Evolutionary conservation across 805 yeast genomes (phyloP).

Genomic region (Teunomyces funiuensis): DNA sequence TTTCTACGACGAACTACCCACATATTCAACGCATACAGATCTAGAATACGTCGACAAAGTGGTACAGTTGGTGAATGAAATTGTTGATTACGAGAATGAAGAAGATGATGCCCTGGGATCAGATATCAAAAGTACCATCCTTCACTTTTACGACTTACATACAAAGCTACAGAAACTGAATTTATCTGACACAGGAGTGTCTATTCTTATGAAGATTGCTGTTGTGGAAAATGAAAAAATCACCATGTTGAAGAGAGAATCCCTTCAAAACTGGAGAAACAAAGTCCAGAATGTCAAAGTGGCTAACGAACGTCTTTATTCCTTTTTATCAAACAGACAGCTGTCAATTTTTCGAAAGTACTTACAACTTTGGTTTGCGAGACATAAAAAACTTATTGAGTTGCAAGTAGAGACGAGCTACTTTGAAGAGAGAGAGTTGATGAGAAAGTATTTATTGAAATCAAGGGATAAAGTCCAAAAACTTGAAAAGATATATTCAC

Average conservation of each 20-base stretch:
- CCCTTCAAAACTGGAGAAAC: slow-evolving; percentile 24
- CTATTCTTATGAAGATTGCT: slow-evolving; percentile 34
- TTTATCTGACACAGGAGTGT: slow-evolving; percentile 8
- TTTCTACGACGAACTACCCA: slow-evolving; percentile 21
- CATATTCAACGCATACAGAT: slow-evolving; percentile 18
- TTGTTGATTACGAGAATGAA: slow-evolving; percentile 31
- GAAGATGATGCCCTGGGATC: slow-evolving; percentile 14
- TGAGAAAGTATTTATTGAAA: slow-evolving; percentile 5
- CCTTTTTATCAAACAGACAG: neutral
- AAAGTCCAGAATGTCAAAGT: slow-evolving; percentile 5
- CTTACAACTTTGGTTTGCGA: slow-evolving; percentile 1
- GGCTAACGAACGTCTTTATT: neutral
- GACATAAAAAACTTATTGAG: neutral
- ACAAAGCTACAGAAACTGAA: slow-evolving; percentile 13
- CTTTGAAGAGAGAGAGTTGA: neutral
- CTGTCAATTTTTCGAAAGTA: neutral
- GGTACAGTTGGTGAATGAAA: slow-evolving; percentile 17
- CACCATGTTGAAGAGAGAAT: neutral
- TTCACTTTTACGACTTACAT: slow-evolving; percentile 24
- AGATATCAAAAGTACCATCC: slow-evolving; percentile 20
- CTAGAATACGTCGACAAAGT: slow-evolving; percentile 21
- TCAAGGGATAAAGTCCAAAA: slow-evolving; percentile 15
- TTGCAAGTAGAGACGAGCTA: slow-evolving; percentile 1
- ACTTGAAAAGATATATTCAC: neutral
- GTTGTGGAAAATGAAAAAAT: slow-evolving; percentile 15